Conservation (phyloP, 2,329 filamentous ascomycete species). For the Cytospora chrysosperma region DNA sequence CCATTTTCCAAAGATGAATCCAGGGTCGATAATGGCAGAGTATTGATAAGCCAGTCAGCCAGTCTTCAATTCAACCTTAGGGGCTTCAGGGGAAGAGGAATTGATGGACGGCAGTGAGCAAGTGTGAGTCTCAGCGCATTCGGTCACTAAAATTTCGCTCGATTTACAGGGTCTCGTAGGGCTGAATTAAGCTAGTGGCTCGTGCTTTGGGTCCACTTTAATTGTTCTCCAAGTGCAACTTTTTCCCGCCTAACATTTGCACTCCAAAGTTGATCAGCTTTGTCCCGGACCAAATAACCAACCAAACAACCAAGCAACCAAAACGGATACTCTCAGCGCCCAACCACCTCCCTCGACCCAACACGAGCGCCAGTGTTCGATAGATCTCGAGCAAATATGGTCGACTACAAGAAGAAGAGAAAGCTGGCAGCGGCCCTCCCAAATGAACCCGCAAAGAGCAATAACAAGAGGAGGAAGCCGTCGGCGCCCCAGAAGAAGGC, state of each 20-base stretch:
- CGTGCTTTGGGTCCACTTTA: constrained; percentile 25
- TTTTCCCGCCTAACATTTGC: constrained; percentile 6
- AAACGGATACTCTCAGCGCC: neutral
- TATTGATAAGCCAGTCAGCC: neutral
- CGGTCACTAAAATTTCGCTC: constrained; percentile 12
- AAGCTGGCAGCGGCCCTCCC: constrained; percentile 25
- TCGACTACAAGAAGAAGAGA: constrained; percentile 29
- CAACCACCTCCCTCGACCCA: neutral
- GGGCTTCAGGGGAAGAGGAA: neutral
- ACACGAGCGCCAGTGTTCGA: neutral
- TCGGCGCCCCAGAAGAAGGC: constrained; percentile 24
- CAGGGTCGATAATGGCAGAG: neutral
- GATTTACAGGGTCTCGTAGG: constrained; percentile 25
- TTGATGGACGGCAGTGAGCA: neutral
- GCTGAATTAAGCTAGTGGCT: constrained; percentile 34
- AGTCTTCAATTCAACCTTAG: neutral
- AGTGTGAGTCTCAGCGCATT: neutral
- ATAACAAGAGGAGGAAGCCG: constrained; percentile 31
- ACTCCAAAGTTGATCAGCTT: neutral
- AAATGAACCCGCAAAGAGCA: constrained; percentile 11
- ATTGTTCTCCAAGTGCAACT: constrained; percentile 13
- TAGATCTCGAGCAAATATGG: neutral
- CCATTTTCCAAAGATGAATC: constrained; percentile 59
- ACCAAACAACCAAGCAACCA: neutral
- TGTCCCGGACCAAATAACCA: neutral